These are phyloP conservation scores for Simplicillium sp. DNA, from an alignment of 2,329 filamentous ascomycete genomes.

Conservation along the genomic window DNA sequence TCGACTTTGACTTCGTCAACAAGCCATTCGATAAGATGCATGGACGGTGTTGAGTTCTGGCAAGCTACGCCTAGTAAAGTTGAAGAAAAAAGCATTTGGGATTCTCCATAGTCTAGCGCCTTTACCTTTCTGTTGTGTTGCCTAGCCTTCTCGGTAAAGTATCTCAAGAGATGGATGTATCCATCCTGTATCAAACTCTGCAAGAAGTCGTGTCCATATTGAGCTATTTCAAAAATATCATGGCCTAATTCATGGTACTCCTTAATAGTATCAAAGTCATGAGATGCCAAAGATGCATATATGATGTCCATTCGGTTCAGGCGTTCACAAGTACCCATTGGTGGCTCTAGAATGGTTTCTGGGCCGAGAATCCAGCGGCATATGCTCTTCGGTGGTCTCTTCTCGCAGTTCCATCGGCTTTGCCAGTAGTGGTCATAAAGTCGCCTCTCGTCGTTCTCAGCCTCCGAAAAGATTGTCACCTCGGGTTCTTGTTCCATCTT, in stretches of 20 bases:
- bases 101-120: not conserved
- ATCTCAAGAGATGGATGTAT: not conserved
- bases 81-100: not conserved
- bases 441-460: not conserved
- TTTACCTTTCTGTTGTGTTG: not conserved
- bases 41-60: not conserved
- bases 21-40: constrained; percentile 2
- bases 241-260: not conserved
- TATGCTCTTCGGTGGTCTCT: not conserved
- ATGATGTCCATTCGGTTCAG: no score
- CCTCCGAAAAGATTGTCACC: not conserved
- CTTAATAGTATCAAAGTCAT: constrained; percentile 1
- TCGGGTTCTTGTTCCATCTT: not conserved
- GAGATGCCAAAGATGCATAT: not conserved
- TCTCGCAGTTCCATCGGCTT: not conserved
- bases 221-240: not conserved
- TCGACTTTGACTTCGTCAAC: constrained; percentile 1
- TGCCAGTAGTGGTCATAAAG: not conserved
- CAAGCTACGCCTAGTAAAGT: not conserved
- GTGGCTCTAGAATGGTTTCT: not conserved
- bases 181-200: not conserved
- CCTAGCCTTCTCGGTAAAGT: not conserved
- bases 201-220: not conserved
- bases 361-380: not conserved
- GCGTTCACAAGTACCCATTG: no score